Evolutionary conservation across 2,329 filamentous ascomycete genomes (phyloP), one percentile per base, ranked within the genome.

Genomic region (Colletotrichum shisoi): DNA sequence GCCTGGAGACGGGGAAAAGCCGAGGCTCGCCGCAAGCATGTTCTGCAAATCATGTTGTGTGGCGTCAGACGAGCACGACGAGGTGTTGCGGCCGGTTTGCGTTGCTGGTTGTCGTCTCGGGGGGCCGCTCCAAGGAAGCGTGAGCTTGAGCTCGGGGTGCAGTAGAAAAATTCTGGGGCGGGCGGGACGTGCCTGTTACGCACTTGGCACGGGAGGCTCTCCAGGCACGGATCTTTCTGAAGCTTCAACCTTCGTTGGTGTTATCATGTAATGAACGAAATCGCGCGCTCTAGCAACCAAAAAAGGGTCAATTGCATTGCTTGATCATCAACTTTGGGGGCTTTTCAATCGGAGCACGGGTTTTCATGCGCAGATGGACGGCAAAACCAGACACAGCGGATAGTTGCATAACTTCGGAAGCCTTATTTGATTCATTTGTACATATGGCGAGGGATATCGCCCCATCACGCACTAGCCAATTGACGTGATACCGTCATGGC

Each of bases 1-100:
- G 37, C 70, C 56, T 51, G 63, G 27, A 73, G 74, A 69, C 72
- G 74, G 58, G 73, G 65, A 53, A 77, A 70, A 67, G 76, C 72
- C 64, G 82, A 78, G 66, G 78, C 79, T 69, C 79, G 78, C 70
- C 83, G 82, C 58, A 88, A 77, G 75, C 86, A 89, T 71, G 78
- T 73, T 70, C 76, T 75, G 74, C 79, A 81, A 69, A 81, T 76
- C 79, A 81, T 81, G 27, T 13, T 17, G 21, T 61, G 44, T 40
- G 13, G n/a, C 34, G 34, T 56, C 34, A 54, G 40, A 49, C n/a
- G 46, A 9, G 31, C 8, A 34, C 42, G 27, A 31, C 19, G 27
- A 37, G 27, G 45, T 27, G 52, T 21, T 31, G 54, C 21, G 21
- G 51, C 12, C 13, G 49, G 39, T 61, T n/a, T 53, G 42, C n/a